Conservation (phyloP, 2,329 filamentous ascomycete genomes). For the Mollisiaceae sp. region DNA sequence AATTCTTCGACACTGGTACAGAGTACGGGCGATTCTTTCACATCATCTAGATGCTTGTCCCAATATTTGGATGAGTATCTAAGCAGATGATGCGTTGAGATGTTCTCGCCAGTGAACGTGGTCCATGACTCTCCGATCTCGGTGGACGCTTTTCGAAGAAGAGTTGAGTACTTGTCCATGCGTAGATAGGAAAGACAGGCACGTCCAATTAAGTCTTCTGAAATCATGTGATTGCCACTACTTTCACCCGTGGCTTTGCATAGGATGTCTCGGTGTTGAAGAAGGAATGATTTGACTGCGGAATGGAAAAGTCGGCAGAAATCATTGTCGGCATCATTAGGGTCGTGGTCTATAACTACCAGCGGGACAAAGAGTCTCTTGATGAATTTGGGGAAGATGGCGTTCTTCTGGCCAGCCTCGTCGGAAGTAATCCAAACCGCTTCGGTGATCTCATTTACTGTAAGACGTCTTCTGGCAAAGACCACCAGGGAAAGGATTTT, state of each 20-base stretch:
- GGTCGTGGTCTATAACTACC: neutral
- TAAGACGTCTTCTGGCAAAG: conserved; percentile 1
- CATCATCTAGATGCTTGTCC: neutral
- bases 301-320: neutral
- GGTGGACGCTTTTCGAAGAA: neutral
- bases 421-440: neutral
- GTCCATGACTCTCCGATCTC: neutral
- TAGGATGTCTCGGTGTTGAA: neutral
- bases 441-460: neutral
- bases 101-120: neutral
- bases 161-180: neutral
- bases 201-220: neutral
- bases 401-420: neutral
- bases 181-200: neutral
- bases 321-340: neutral
- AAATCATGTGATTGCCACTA: neutral
- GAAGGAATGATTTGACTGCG: neutral
- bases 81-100: neutral
- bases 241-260: neutral
- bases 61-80: conserved; percentile 2
- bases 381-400: neutral
- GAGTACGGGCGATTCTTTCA: neutral
- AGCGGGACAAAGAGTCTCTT: neutral
- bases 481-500: conserved; percentile 1
- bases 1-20: neutral